Conservation (phyloP, 306 rosid genomes). For the Cicer pinnatifidum region DNA sequence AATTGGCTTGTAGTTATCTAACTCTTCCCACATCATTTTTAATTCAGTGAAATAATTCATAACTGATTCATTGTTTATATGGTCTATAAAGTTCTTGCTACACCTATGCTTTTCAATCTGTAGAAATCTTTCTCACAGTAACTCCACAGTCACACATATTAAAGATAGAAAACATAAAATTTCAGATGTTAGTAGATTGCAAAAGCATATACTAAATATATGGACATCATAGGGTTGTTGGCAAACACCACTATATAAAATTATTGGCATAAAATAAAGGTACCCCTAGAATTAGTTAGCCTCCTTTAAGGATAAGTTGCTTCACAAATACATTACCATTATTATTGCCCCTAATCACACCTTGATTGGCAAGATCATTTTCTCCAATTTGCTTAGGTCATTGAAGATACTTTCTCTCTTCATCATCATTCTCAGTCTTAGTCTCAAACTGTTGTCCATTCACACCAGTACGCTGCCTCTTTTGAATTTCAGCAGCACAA, state of each 20-base stretch:
- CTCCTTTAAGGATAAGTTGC: neutral
- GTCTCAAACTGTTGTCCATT: neutral
- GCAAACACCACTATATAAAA: neutral
- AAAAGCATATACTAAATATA: too few species aligned
- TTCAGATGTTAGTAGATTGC: neutral
- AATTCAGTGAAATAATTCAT: too few species aligned
- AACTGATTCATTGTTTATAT: too few species aligned
- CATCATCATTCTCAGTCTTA: neutral
- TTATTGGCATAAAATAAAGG: too few species aligned
- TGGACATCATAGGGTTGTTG: neutral
- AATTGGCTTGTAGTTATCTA: too few species aligned
- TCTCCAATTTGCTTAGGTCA: neutral
- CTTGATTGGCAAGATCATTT: neutral
- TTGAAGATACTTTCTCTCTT: neutral
- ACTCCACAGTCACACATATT: too few species aligned
- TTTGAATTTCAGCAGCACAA: neutral
- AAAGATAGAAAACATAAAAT: too few species aligned
- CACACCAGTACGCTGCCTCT: neutral
- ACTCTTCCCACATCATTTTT: too few species aligned
- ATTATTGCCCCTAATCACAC: neutral
- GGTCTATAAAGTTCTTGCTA: too few species aligned
- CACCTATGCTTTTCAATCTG: too few species aligned
- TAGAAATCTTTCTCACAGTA: too few species aligned
- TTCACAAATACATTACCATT: neutral
- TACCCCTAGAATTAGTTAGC: neutral